These are phyloP conservation scores for Emydomyces testavorans DNA, from an alignment of 2,329 filamentous ascomycete genomes.

Conservation along the genomic window DNA sequence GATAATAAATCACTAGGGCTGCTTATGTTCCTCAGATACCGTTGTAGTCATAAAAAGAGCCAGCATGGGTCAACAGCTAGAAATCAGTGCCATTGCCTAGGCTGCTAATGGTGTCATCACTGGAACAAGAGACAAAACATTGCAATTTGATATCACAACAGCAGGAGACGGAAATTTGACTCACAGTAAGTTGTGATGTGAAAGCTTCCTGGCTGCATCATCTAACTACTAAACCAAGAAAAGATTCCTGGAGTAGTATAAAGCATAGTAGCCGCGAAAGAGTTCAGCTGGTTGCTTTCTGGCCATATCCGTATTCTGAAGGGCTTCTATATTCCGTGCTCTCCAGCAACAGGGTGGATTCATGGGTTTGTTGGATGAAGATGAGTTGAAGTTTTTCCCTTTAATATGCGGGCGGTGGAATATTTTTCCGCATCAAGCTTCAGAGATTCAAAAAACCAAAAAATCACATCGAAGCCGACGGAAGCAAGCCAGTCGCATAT, in stretches of 20 bases:
- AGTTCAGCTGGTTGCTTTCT: neutral
- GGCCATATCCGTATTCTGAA: too few species aligned
- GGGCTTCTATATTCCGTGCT: too few species aligned
- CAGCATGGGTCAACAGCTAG: conserved; percentile 40
- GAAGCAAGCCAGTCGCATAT: too few species aligned
- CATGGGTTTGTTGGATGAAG: too few species aligned
- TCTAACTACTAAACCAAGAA: neutral
- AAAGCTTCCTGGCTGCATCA: neutral
- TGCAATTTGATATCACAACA: neutral
- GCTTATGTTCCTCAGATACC: conserved; percentile 72
- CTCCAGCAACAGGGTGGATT: too few species aligned
- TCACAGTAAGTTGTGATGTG: neutral
- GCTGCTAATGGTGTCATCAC: conserved; percentile 39
- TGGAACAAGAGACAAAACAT: conserved; percentile 21
- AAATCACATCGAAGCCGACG: neutral
- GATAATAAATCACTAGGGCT: too few species aligned
- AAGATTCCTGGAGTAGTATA: neutral
- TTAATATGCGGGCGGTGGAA: neutral
- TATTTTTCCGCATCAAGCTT: neutral
- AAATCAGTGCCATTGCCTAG: conserved; percentile 43
- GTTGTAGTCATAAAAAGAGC: conserved; percentile 77
- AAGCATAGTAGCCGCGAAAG: neutral
- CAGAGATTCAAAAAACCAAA: conserved; percentile 1
- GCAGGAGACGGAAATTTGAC: neutral
- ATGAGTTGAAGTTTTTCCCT: neutral